phyloP scores from a whole-genome alignment of 257 asterid genomes.

The Lycium barbarum region DNA sequence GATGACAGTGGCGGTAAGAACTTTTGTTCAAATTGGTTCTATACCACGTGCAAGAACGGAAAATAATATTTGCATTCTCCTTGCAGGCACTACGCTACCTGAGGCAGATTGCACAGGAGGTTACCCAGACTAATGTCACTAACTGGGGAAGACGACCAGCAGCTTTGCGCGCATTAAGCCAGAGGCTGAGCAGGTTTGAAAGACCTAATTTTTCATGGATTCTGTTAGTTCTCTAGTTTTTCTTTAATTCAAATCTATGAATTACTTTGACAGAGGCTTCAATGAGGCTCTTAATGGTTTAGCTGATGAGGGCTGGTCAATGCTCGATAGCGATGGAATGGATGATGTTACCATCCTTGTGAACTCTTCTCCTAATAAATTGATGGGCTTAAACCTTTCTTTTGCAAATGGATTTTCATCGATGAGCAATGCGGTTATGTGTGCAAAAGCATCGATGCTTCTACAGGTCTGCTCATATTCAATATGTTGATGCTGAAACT shows the following conservation, averaged over 20 bases:
- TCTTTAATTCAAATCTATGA: background rate
- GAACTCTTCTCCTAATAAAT: constrained; percentile 79
- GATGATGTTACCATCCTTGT: constrained; percentile 82
- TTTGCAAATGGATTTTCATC: constrained; percentile 69
- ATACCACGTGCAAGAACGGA: background rate
- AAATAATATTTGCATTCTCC: background rate
- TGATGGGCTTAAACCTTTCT: constrained; percentile 75
- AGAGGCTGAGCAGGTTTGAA: constrained; percentile 76
- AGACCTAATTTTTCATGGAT: background rate
- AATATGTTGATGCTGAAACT: background rate
- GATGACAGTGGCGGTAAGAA: constrained; percentile 77
- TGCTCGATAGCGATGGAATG: constrained; percentile 71
- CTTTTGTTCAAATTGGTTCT: background rate
- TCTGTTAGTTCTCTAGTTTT: constrained; percentile 10
- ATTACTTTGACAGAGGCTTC: constrained; percentile 65
- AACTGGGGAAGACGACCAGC: constrained; percentile 95
- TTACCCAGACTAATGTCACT: constrained; percentile 65
- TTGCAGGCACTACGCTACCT: constrained; percentile 88
- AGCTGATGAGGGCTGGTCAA: constrained; percentile 84
- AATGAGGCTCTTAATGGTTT: constrained; percentile 89
- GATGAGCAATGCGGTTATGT: constrained; percentile 68
- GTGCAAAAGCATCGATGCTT: constrained; percentile 95
- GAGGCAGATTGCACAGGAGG: constrained; percentile 83
- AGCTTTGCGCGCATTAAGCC: constrained; percentile 83
- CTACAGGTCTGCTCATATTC: constrained; percentile 58